These are phyloP conservation scores for Fusarium pseudocircinatum DNA, from an alignment of 2,329 filamentous ascomycete genomes.

Conservation along the genomic window DNA sequence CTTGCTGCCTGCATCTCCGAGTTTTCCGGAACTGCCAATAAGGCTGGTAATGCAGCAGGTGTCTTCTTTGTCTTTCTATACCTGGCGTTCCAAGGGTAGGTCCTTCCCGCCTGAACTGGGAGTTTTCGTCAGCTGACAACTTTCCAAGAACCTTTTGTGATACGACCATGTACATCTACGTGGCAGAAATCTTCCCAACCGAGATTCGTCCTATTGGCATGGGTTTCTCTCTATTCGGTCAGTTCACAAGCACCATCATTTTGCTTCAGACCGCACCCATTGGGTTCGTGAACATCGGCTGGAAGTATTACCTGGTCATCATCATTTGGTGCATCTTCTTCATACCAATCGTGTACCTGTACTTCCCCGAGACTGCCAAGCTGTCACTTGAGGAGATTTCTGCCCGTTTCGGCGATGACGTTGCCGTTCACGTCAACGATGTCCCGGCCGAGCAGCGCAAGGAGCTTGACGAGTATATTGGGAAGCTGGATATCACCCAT, in stretches of 20 bases:
- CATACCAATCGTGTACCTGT: constrained; percentile 44
- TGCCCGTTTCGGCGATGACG: constrained; percentile 56
- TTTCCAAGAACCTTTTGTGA: constrained; percentile 47
- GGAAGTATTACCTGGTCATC: constrained; percentile 61
- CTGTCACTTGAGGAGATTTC: constrained; percentile 55
- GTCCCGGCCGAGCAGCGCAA: constrained; percentile 46
- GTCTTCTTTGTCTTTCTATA: constrained; percentile 58
- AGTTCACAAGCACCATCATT: constrained; percentile 57
- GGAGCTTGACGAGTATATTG: background rate
- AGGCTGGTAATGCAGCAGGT: constrained; percentile 51
- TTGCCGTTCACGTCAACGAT: constrained; percentile 57
- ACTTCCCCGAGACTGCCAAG: constrained; percentile 44
- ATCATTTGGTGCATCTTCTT: constrained; percentile 51
- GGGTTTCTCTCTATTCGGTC: constrained; percentile 60
- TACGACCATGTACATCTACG: constrained; percentile 52
- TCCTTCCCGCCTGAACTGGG: accelerated
- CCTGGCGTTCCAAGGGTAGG: constrained; percentile 55
- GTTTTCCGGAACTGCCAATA: constrained; percentile 49
- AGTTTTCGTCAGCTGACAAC: background rate
- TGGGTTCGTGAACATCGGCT: constrained; percentile 54
- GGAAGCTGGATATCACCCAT: background rate
- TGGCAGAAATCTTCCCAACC: constrained; percentile 53
- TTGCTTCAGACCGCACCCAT: constrained; percentile 53
- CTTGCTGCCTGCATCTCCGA: constrained; percentile 49
- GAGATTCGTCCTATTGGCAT: constrained; percentile 62